phyloP scores from a whole-genome alignment of 1,284 basidiomycete genomes.

The Ustilago sp. region DNA sequence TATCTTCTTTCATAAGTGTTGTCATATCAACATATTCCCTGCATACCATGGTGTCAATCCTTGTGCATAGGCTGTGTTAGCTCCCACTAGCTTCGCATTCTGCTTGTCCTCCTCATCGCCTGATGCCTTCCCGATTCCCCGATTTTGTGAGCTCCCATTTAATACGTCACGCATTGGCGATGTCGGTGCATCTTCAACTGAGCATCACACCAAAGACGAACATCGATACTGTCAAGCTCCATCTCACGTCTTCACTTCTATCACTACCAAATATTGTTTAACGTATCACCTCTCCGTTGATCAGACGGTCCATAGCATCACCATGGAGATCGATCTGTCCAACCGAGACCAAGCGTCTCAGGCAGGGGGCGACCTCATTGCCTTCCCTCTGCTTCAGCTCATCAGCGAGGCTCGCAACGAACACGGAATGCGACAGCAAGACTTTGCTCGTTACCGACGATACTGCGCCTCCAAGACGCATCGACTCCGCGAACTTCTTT shows the following conservation, averaged over 20 bases:
- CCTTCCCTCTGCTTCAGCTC: conserved; percentile 78
- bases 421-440: conserved; percentile 89
- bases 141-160: too few species aligned
- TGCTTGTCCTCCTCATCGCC: too few species aligned
- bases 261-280: neutral
- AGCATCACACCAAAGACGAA: conserved; percentile 1
- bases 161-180: too few species aligned
- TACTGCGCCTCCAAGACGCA: conserved; percentile 92
- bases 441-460: conserved; percentile 84
- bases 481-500: conserved; percentile 83
- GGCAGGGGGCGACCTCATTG: conserved; percentile 34
- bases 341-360: conserved; percentile 29
- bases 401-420: conserved; percentile 89
- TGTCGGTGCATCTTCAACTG: too few species aligned
- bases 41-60: too few species aligned
- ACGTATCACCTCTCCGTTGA: neutral
- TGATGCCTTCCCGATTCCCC: too few species aligned
- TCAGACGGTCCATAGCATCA: neutral
- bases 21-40: too few species aligned
- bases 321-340: conserved; percentile 46
- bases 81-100: too few species aligned
- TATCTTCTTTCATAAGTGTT: too few species aligned
- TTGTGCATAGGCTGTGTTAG: too few species aligned
- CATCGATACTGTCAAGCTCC: neutral
- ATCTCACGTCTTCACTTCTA: neutral